Percentiles rank a stretch among this genome's conserved stretches.
These are phyloP conservation scores for Triadica sebifera DNA, from an alignment of 345 rosid species.

Conservation along the genomic window DNA sequence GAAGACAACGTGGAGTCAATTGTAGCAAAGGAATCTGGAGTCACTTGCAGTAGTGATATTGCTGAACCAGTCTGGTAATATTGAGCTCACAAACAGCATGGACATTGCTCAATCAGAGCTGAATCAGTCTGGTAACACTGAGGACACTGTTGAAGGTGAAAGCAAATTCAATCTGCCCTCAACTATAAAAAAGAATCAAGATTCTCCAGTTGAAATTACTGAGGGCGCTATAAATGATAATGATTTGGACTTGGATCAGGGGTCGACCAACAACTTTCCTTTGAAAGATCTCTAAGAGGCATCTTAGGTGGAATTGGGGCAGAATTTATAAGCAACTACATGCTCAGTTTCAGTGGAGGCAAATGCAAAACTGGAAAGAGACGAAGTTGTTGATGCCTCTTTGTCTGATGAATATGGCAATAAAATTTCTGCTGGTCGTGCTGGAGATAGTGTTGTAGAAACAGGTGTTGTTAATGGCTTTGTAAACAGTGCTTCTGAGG, in stretches of 20 bases:
- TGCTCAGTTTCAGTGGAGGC: neutral
- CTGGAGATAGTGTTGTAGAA: slow-evolving; percentile 26
- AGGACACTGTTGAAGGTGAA: slow-evolving; percentile 23
- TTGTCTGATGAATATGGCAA: slow-evolving; percentile 25
- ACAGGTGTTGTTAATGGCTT: slow-evolving; percentile 24
- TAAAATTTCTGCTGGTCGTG: slow-evolving; percentile 21
- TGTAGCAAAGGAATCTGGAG: neutral
- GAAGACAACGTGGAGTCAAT: neutral
- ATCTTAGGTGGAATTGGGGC: neutral
- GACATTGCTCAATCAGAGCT: neutral
- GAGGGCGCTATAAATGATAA: neutral
- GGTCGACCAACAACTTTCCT: slow-evolving; percentile 19
- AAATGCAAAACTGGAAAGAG: slow-evolving; percentile 22
- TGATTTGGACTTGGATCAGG: neutral
- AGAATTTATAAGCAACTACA: slow-evolving; percentile 4
- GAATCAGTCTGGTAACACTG: neutral
- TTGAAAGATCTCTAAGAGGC: slow-evolving; percentile 4
- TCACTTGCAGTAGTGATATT: neutral
- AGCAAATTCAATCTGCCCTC: slow-evolving; percentile 25
- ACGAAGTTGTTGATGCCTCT: slow-evolving; percentile 26
- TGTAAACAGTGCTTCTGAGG: slow-evolving; percentile 23
- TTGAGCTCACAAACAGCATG: neutral
- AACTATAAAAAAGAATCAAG: slow-evolving; percentile 13
- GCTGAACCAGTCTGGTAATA: neutral
- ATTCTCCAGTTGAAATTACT: neutral